Base-by-base conservation (phyloP, 306 rosid species). In the Inga laurina region DNA sequence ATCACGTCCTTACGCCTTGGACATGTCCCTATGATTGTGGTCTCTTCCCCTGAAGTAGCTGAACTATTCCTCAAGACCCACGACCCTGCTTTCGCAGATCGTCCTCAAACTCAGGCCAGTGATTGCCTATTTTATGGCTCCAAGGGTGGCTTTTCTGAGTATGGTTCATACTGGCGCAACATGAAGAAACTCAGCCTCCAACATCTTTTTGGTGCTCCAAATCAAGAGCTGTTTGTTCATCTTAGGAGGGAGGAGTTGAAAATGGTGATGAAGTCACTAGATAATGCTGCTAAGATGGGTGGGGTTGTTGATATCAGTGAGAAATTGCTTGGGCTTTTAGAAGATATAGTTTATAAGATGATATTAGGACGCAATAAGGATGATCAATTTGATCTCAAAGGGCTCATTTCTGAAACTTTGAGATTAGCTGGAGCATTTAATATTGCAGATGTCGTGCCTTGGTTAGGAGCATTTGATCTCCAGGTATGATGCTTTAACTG, bases 51-150 rank as follows among this genome's bases (percentile, higher is more conserved):
- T 14, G 65, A 61, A 56, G 54, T 86, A 4, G 93, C 92, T 0
- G 81, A 93, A 67, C 88, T 77, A 16, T 86, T 91, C 81, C 93
- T 93, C 71, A 91, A 83, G 75, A 90, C 89, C 5, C 84, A 90
- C 18, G 93, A 91, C 85, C 5, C 64, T 22, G 12, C 7, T 73
- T 88, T 85, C 1, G 79, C 82, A 16, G 74, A 52, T 59, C 57
- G 88, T 83, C 88, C 1, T 46, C 67, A 19, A 1, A 37, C 4
- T 57, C 76, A 85, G 24, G 83, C 81, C 4, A 10, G 72, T 1
- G 57, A 86, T 15, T 32, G 34, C 22, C 8, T 90, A 10, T 5
- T 49, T n/a, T 86, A 78, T 19, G 86, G 83, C 15, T 78, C 16
- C 83, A 21, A 86, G 32, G 89, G 88, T 11, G 83, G 0, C 0